Evolutionary conservation across 176 grass and related monocot genomes (phyloP).

Genomic region (Raddia guianensis): DNA sequence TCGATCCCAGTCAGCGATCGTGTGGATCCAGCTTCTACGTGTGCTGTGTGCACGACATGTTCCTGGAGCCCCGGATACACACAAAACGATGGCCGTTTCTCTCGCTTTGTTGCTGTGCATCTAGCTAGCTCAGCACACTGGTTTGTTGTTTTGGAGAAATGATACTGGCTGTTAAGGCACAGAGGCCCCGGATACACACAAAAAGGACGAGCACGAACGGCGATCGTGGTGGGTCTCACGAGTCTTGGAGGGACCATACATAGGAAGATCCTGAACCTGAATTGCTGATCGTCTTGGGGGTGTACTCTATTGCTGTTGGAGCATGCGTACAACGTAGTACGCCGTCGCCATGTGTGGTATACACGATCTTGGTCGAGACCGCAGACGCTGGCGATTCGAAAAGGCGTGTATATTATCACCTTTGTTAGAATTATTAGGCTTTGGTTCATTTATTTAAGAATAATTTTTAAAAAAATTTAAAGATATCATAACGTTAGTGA

Average conservation of each 20-base stretch:
- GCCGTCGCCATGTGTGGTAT: background rate
- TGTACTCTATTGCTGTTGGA: background rate
- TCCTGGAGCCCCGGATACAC: background rate
- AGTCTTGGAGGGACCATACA: background rate
- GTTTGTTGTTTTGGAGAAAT: too few relatives aligned
- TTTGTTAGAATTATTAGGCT: too few relatives aligned
- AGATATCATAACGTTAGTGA: too few relatives aligned
- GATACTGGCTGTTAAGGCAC: too few relatives aligned
- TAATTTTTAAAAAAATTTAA: too few relatives aligned
- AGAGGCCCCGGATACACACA: too few relatives aligned
- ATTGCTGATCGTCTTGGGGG: background rate
- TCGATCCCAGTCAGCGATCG: background rate
- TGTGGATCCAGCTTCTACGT: constrained; percentile 25
- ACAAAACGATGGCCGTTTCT: background rate
- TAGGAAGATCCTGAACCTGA: too few relatives aligned
- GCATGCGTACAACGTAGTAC: background rate
- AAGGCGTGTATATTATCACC: background rate
- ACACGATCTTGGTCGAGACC: background rate
- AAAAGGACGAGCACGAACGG: background rate
- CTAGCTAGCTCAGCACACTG: background rate
- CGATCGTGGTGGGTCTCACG: background rate
- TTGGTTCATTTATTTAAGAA: too few relatives aligned
- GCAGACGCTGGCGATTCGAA: background rate
- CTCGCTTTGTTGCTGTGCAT: background rate
- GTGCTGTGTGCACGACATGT: background rate